Evolutionary conservation across 83 land plant genomes (phyloP).

Genomic region (Picea abies): DNA sequence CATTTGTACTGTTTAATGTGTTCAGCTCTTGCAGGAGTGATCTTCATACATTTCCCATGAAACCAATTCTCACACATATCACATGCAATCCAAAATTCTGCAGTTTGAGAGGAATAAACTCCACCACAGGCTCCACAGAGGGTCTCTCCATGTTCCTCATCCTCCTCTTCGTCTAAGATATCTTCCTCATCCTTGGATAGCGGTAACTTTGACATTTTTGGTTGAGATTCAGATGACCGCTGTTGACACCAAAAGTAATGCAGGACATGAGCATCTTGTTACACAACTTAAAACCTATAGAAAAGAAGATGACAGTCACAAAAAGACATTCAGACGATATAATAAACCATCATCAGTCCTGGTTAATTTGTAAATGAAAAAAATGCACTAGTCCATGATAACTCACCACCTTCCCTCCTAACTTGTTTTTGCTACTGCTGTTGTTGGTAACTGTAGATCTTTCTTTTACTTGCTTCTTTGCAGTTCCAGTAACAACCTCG

Average conservation of each 20-base stretch:
- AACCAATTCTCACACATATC: conserved; percentile 37
- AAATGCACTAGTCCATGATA: neutral
- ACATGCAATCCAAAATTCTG: conserved; percentile 37
- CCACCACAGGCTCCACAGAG: too few species aligned
- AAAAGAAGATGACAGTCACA: neutral
- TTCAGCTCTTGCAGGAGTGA: too few species aligned
- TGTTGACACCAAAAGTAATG: neutral
- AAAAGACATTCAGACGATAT: neutral
- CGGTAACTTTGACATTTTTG: too few species aligned
- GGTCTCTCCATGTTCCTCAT: conserved; percentile 28
- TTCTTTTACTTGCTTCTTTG: conserved; percentile 44
- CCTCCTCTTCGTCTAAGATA: conserved; percentile 25
- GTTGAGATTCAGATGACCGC: too few species aligned
- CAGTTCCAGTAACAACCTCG: conserved; percentile 59
- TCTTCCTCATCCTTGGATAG: too few species aligned
- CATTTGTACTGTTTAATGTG: conserved; percentile 20
- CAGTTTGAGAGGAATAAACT: neutral
- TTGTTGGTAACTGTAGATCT: conserved; percentile 29
- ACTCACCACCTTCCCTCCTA: conserved; percentile 25
- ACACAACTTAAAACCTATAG: neutral
- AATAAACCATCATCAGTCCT: neutral
- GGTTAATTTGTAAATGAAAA: neutral
- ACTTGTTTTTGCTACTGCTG: conserved; percentile 32
- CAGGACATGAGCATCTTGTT: neutral
- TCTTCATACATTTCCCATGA: neutral